Evolutionary conservation across 306 rosid genomes (phyloP).

Genomic region (Vigna mungo): DNA sequence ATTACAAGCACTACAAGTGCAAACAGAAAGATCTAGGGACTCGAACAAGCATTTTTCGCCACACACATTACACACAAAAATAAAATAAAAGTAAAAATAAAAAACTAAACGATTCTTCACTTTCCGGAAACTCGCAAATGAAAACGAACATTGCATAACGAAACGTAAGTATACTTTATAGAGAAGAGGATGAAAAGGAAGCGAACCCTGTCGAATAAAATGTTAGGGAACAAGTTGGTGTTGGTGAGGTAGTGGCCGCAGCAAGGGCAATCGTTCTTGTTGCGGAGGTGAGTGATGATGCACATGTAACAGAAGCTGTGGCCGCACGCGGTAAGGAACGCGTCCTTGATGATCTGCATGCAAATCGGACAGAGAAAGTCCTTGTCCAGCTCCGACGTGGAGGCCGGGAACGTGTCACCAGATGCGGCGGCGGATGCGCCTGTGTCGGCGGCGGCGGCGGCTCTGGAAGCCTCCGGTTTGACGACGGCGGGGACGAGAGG

Average conservation of each 20-base stretch:
- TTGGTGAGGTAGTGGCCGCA: slow-evolving; percentile 82
- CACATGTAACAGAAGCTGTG: slow-evolving; percentile 99
- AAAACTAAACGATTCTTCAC: not conserved
- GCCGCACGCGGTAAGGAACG: slow-evolving; percentile 89
- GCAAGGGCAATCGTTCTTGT: slow-evolving; percentile 97
- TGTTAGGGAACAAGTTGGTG: slow-evolving; percentile 78
- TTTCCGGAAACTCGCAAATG: not conserved
- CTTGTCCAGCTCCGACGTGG: slow-evolving; percentile 66
- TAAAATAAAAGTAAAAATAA: no score
- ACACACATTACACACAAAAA: no score
- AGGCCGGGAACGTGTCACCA: slow-evolving; percentile 11
- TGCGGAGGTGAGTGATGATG: slow-evolving; percentile 88
- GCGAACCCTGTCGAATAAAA: slow-evolving; percentile 84
- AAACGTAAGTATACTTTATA: no score
- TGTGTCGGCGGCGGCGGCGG: slow-evolving; percentile 3
- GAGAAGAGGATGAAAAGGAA: not conserved
- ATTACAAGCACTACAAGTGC: not conserved
- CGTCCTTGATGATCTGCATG: slow-evolving; percentile 90
- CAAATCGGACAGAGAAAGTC: slow-evolving; percentile 96
- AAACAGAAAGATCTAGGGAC: slow-evolving; percentile 14
- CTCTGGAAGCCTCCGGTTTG: slow-evolving; percentile 43
- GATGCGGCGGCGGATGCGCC: slow-evolving; percentile 49
- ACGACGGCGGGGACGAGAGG: slow-evolving; percentile 64
- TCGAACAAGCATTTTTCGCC: not conserved
- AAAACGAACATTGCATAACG: not conserved